These are phyloP conservation scores for Geotrichum ghanense DNA, from an alignment of 805 yeast species.

Conservation along the genomic window DNA sequence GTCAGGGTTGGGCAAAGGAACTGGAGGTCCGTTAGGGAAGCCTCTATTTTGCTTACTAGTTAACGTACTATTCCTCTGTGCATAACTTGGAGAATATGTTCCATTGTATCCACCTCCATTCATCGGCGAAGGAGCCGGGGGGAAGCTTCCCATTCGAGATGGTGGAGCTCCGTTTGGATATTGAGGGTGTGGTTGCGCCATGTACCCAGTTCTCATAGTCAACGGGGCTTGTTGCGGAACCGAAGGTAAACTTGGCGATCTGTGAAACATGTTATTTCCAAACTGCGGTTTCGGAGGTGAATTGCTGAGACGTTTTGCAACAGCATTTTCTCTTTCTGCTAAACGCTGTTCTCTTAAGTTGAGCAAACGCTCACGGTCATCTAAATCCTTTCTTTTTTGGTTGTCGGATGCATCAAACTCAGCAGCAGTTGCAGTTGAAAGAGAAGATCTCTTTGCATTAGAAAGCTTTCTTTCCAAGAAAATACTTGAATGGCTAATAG, in stretches of 20 bases:
- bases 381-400: neutral
- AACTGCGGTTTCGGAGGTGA: neutral
- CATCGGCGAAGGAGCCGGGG: neutral
- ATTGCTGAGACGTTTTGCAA: neutral
- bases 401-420: neutral
- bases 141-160: slow-evolving; percentile 20
- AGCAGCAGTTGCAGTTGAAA: neutral
- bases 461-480: neutral
- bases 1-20: neutral
- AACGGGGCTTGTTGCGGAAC: neutral
- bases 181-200: neutral
- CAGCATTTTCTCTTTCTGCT: neutral
- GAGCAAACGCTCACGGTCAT: neutral
- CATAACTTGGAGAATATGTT: neutral
- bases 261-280: neutral
- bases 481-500: neutral
- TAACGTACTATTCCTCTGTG: slow-evolving; percentile 2
- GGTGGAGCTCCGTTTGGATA: neutral
- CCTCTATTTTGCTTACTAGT: too few species aligned
- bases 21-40: too few species aligned
- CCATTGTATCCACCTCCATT: neutral
- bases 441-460: neutral
- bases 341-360: neutral
- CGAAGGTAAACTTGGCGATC: neutral
- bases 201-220: neutral